A percentile compares a stretch with the other conserved stretches of the same genome.
Conservation (phyloP, 352 stramenopile genomes). For the Pythium rhizo-oryzae region DNA sequence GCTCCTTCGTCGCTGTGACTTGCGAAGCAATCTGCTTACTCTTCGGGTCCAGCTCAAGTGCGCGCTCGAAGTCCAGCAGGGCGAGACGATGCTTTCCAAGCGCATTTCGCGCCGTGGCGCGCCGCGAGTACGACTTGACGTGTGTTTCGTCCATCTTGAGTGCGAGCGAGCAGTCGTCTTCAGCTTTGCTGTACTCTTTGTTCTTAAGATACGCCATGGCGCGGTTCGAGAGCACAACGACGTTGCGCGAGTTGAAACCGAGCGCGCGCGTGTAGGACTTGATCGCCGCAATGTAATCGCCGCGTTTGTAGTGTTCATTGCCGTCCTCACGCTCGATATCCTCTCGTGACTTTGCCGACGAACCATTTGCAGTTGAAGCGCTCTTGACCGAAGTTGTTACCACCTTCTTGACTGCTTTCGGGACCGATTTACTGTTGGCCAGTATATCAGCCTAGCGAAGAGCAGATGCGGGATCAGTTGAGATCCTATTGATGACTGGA, state of each 20-base stretch:
- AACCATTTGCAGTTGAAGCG: not conserved
- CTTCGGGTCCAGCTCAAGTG: slow-evolving; percentile 62
- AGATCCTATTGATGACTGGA: not conserved
- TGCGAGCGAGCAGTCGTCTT: slow-evolving; percentile 88
- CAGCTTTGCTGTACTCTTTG: slow-evolving; percentile 82
- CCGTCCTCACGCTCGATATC: slow-evolving; percentile 89
- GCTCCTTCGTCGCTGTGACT: slow-evolving; percentile 57
- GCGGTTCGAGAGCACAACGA: slow-evolving; percentile 88
- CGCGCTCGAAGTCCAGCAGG: slow-evolving; percentile 79
- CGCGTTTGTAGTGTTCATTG: slow-evolving; percentile 90
- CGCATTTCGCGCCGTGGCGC: slow-evolving; percentile 86
- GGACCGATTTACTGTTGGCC: not conserved
- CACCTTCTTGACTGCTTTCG: slow-evolving; percentile 3
- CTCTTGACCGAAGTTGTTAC: not conserved
- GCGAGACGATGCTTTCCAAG: slow-evolving; percentile 86
- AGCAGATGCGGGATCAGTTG: not conserved
- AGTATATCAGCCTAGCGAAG: not conserved
- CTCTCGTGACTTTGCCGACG: slow-evolving; percentile 40
- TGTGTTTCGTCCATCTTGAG: slow-evolving; percentile 81
- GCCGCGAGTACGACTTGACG: slow-evolving; percentile 83
- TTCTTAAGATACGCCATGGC: slow-evolving; percentile 92
- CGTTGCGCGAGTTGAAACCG: slow-evolving; percentile 69
- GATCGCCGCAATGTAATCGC: slow-evolving; percentile 87
- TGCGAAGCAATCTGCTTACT: slow-evolving; percentile 75
- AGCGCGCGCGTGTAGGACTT: slow-evolving; percentile 90